Evolutionary conservation across 2,329 filamentous ascomycete genomes (phyloP).

Genomic region (Stachybotrys echinatus): DNA sequence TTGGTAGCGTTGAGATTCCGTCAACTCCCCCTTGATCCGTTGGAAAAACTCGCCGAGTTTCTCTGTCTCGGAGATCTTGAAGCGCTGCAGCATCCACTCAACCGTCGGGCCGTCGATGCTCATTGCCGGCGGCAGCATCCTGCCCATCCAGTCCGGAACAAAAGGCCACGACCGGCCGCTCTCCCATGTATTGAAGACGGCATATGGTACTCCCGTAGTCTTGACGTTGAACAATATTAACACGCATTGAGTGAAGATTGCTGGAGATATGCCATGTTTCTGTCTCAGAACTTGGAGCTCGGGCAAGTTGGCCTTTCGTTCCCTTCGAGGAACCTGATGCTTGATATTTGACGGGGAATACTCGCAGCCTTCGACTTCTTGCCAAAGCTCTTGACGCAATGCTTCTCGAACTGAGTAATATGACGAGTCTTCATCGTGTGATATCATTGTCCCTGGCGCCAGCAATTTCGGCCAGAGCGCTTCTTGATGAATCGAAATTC

Average conservation of each 20-base stretch:
- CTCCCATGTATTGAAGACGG: conserved; percentile 28
- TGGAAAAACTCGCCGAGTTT: conserved; percentile 19
- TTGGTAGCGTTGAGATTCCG: conserved; percentile 16
- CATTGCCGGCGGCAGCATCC: conserved; percentile 26
- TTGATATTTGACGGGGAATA: not conserved
- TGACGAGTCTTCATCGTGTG: conserved; percentile 17
- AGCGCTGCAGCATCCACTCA: conserved; percentile 30
- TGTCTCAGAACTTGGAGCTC: conserved; percentile 15
- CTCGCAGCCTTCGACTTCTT: conserved; percentile 18
- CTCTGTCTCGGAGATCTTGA: conserved; percentile 16
- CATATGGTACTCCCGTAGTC: conserved; percentile 22
- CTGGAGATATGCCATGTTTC: conserved; percentile 15
- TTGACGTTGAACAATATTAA: conserved; percentile 26
- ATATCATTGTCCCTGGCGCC: conserved; percentile 28
- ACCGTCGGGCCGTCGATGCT: conserved; percentile 31
- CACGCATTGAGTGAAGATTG: conserved; percentile 24
- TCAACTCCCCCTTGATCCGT: conserved; percentile 18
- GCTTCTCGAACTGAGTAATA: conserved; percentile 11
- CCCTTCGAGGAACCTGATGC: conserved; percentile 20
- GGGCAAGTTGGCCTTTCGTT: conserved; percentile 20
- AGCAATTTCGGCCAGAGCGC: conserved; percentile 26
- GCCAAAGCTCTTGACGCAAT: conserved; percentile 20
- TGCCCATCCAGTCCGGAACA: conserved; percentile 26
- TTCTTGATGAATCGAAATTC: conserved; percentile 23
- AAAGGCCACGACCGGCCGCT: conserved; percentile 31